Percentiles rank a stretch among this genome's conserved stretches.
These are phyloP conservation scores for Didymella sp. DNA, from an alignment of 2,329 filamentous ascomycete species.

Conservation along the genomic window DNA sequence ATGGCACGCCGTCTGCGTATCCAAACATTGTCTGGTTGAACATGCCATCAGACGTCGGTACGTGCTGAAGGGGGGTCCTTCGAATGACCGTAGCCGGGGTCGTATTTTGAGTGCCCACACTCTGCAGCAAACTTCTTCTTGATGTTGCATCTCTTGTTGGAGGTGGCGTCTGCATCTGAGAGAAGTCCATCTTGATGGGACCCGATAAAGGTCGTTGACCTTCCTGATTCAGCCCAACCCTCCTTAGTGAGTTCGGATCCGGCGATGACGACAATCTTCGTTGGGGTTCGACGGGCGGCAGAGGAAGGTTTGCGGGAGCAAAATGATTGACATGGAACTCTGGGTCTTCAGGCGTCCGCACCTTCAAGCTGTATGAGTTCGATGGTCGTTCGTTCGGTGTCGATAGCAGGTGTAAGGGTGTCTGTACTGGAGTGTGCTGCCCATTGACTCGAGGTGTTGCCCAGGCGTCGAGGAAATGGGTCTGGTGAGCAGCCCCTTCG, in stretches of 20 bases:
- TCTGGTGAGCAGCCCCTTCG: slow-evolving; percentile 48
- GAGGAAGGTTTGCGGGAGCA: slow-evolving; percentile 60
- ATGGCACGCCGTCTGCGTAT: slow-evolving; percentile 60
- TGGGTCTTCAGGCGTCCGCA: slow-evolving; percentile 49
- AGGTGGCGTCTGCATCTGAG: slow-evolving; percentile 67
- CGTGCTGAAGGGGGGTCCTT: slow-evolving; percentile 46
- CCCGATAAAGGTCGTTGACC: slow-evolving; percentile 29
- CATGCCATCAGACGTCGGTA: slow-evolving; percentile 34
- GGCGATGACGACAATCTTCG: slow-evolving; percentile 66
- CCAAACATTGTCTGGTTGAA: slow-evolving; percentile 53
- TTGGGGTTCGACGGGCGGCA: slow-evolving; percentile 67
- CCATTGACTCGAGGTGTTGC: slow-evolving; percentile 53
- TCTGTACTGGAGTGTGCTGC: slow-evolving; percentile 52
- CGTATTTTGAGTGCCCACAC: slow-evolving; percentile 32
- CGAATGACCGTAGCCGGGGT: slow-evolving; percentile 52
- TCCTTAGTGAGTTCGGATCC: slow-evolving; percentile 46
- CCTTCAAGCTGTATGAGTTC: slow-evolving; percentile 46
- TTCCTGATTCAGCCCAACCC: slow-evolving; percentile 16
- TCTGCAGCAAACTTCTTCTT: slow-evolving; percentile 53
- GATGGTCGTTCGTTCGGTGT: slow-evolving; percentile 45
- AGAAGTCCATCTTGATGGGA: slow-evolving; percentile 49
- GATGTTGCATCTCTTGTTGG: slow-evolving; percentile 64
- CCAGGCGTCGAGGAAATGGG: slow-evolving; percentile 60
- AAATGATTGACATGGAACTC: slow-evolving; percentile 68
- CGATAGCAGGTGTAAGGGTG: slow-evolving; percentile 50